Conservation (phyloP, 2,329 filamentous ascomycete genomes). For the Camillea tinctor region DNA sequence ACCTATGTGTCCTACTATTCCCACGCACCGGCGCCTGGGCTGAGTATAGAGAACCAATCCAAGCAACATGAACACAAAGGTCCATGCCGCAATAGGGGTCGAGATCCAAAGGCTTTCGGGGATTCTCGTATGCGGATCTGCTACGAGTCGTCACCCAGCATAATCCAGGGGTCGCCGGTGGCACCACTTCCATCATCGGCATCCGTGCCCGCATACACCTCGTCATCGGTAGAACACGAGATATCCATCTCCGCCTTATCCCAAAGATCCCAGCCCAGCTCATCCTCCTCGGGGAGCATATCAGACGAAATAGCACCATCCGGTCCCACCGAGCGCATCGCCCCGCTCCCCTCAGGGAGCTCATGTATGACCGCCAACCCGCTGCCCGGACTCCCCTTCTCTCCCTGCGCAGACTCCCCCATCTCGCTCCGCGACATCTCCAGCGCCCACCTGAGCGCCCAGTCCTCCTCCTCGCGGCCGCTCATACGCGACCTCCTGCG, state of each 20-base stretch:
- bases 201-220: slow-evolving; percentile 3
- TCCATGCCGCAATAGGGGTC: slow-evolving; percentile 13
- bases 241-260: slow-evolving; percentile 10
- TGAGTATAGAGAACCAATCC: slow-evolving; percentile 26
- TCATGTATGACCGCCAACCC: slow-evolving; percentile 22
- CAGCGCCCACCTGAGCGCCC: too few relatives aligned
- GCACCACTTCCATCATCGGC: slow-evolving; percentile 8
- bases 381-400: slow-evolving; percentile 2
- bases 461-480: slow-evolving; percentile 1
- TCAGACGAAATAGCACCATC: slow-evolving; percentile 11
- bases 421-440: too few relatives aligned
- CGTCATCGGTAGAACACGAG: slow-evolving; percentile 4
- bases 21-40: slow-evolving; percentile 17
- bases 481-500: slow-evolving; percentile 9
- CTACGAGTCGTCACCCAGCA: slow-evolving; percentile 31
- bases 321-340: slow-evolving; percentile 8
- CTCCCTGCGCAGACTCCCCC: background rate
- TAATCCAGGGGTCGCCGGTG: slow-evolving; percentile 23
- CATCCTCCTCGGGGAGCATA: slow-evolving; percentile 18
- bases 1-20: background rate
- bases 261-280: background rate
- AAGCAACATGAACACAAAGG: slow-evolving; percentile 6
- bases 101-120: slow-evolving; percentile 24
- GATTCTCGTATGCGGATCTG: slow-evolving; percentile 25
- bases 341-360: slow-evolving; percentile 21